Base-by-base conservation (phyloP, 768 basidiomycete genomes). In the Suillus hirtellus region DNA sequence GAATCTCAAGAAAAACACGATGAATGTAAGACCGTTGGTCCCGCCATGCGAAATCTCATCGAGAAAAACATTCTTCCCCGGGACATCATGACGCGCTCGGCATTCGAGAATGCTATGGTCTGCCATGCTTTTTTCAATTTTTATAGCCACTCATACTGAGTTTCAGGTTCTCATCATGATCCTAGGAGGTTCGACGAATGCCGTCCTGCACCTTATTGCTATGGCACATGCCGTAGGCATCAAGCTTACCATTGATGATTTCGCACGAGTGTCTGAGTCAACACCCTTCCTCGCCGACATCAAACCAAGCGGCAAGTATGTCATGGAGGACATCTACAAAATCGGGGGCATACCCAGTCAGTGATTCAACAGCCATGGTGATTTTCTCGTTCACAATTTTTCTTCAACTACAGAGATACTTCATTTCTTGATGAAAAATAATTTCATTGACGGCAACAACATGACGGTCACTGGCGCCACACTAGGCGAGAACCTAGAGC, bases 31-130 rank as follows among this genome's bases (percentile, higher is more conserved):
- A 80, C 85, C 8, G 81, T 94, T 58, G 97, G 97, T 46, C 74
- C 82, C 37, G 86, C 83, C n/a, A 95, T 99, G 89, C 82, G 86
- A 69, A 87, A 90, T 72, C 85, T 99, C 58, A 80, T 99, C 60
- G 90, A 90, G 75, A 88, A 94, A 78, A 95, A 97, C 79, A 90
- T 99, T 71, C 82, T 92, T 50, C 97, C 97, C 4, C 81, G 92
- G 58, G 90, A 99, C 70, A 98, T 99, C 77, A 99, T 99, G 96
- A 98, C 95, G 19, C 86, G 90, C 11, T 85, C 90, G 21, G 96
- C 97, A 11, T 99, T 99, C 70, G 97, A 99, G 79, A 99, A 98
- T 76, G 96, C 97, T 4, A 96, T 99, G 86, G 96, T 93, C 76
- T 56, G 73, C 63, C 60, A 53, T 55, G 59, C 61, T n/a, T 44